Evolutionary conservation across 2,329 filamentous ascomycete genomes (phyloP), one percentile per base, ranked within the genome.

Genomic region (Fusarium armeniacum): DNA sequence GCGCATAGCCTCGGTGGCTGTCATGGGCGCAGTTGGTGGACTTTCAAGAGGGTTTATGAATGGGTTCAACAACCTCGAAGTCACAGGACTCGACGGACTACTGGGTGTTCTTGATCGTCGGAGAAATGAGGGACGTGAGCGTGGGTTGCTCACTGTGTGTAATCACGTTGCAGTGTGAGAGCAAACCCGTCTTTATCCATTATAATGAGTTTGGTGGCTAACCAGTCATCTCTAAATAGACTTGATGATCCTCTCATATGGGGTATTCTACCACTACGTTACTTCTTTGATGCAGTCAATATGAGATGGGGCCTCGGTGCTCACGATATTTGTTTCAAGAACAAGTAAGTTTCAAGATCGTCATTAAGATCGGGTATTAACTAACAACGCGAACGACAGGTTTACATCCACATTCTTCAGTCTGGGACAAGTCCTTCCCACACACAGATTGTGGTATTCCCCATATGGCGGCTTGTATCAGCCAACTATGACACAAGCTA

Each of bases 241-340:
- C 83, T 98, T 73, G 96, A 99, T 81, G 96, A 99, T 81, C 96
- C 96, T 28, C 82, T 98, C 62, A 90, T 98, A 73, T 99, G 95
- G 95, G 96, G 95, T 16, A 88, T 93, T 36, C 83, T 99, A 6
- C 96, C 96, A 2, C 79, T 93, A 46, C 85, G 87, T 51, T 93
- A 96, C 76, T 83, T 88, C 69, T 89, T 92, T 75, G 88, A 90
- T 62, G 88, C 92, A 22, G 84, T 86, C 58, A 96, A 94, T 77
- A 85, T 94, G 75, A 89, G 96, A 78, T 98, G 94, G 93, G 89
- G 91, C 12, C 86, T 99, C 57, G 96, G 93, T 26, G 97, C 94
- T 75, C 93, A 98, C 78, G 96, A 99, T 79, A 94, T 99, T 64
- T 98, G 94, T 81, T 99, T 97, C 80, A 91, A 90, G 75, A 95